Evolutionary conservation across 768 basidiomycete species (phyloP), one percentile per base, ranked within the genome.

Genomic region (Clavaria fumosa): DNA sequence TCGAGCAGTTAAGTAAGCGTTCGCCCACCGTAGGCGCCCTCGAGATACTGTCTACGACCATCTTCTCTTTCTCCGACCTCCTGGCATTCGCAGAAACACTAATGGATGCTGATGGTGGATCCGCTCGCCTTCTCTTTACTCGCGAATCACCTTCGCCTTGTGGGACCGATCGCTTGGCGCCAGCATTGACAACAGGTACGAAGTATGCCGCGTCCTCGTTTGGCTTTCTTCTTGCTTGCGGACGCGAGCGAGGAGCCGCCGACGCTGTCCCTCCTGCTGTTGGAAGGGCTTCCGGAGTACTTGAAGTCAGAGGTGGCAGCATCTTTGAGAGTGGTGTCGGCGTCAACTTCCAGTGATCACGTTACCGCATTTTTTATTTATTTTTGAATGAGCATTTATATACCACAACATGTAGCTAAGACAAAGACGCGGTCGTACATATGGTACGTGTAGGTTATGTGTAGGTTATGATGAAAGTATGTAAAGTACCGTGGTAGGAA

Each of bases 121-220:
- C 80, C 24, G 70, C 62, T 45, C 78, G 69, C 57, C 82, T 85
- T 47, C 82, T 60, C 56, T 86, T 84, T 37, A 66, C 63, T 34
- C 81, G 64, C 11, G 76, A 72, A 46, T 84, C 82, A n/a, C 77
- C 78, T 5, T 83, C 79, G 18, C 60, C 66, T n/a, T n/a, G n/a
- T n/a, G n/a, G n/a, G n/a, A n/a, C n/a, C n/a, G n/a, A n/a, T n/a
- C n/a, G n/a, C 48, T 72, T 70, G 36, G 84, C 82, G 12, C 50
- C 59, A 0, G 79, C 81, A 31, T 71, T 70, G 24, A 71, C 70
- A 11, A 62, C 50, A 2, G 54, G 53, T 10, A 59, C 75, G 43
- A 74, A 69, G 54, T 83, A 82, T 15, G 78, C 65, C 11, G 77
- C 74, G 51, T 83, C 76, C 41, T 78, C 76, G 50, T 71, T 74